Conservation (phyloP, 306 rosid species). For the Dalbergia oliveri region DNA sequence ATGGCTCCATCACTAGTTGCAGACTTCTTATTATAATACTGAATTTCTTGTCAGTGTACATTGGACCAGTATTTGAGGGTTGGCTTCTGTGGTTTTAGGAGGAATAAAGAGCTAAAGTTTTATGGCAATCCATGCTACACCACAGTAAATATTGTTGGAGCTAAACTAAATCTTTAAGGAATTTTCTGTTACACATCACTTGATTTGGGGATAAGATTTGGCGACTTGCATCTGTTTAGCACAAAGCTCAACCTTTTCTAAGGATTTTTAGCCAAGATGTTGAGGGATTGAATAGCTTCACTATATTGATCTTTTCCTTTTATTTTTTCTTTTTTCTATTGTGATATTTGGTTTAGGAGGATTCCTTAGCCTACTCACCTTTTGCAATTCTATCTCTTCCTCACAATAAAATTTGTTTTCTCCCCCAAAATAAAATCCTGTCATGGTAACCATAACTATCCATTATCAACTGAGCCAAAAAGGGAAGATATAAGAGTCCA, state of each 20-base stretch:
- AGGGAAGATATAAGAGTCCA: conserved; percentile 17
- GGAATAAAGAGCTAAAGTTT: no score
- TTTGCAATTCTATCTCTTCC: not conserved
- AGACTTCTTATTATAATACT: conserved; percentile 27
- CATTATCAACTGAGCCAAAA: conserved; percentile 28
- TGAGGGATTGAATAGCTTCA: not conserved
- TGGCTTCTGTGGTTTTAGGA: no score
- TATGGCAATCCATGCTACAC: no score
- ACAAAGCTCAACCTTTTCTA: not conserved
- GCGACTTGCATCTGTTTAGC: not conserved
- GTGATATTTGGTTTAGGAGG: not conserved
- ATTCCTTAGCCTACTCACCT: not conserved
- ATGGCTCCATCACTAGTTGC: not conserved
- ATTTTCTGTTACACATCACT: no score
- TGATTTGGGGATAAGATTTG: not conserved
- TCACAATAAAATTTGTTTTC: not conserved
- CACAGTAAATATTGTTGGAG: no score
- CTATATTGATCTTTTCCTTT: not conserved
- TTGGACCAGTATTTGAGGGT: no score
- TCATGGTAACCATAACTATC: conserved; percentile 33
- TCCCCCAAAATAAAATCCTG: not conserved
- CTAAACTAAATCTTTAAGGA: no score
- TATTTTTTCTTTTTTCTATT: no score
- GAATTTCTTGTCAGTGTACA: not conserved
- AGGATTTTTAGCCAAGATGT: not conserved